A percentile compares a stretch with the other conserved stretches of the same genome.
Conservation (phyloP, 176 grass and related monocot genomes). For the Aegilops bicornis region DNA sequence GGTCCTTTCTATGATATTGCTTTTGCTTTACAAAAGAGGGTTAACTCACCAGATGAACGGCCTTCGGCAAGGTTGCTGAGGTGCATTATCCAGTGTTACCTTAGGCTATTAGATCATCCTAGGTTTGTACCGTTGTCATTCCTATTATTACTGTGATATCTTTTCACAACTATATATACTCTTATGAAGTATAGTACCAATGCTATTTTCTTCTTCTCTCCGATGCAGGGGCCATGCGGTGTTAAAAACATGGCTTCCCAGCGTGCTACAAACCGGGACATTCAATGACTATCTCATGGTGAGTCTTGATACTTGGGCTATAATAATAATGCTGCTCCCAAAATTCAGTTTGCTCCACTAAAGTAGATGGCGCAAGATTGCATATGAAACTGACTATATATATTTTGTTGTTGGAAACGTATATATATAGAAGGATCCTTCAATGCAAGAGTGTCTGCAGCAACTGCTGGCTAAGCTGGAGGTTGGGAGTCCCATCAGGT, state of each 20-base stretch:
- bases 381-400: background rate
- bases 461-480: conserved; percentile 53
- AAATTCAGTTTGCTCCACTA: background rate
- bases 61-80: conserved; percentile 74
- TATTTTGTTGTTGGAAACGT: conserved; percentile 21
- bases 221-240: conserved; percentile 51
- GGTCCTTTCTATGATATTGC: conserved; percentile 63
- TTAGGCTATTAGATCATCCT: conserved; percentile 67
- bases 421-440: conserved; percentile 63
- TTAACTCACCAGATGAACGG: conserved; percentile 46
- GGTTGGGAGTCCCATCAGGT: too few relatives aligned
- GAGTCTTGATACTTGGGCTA: conserved; percentile 6
- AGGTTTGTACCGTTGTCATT: conserved; percentile 40
- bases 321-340: background rate
- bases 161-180: background rate
- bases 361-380: background rate
- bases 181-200: background rate
- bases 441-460: conserved; percentile 41
- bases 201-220: background rate
- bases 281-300: conserved; percentile 57
- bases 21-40: conserved; percentile 53
- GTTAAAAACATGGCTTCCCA: conserved; percentile 45
- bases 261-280: conserved; percentile 58
- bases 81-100: conserved; percentile 73
- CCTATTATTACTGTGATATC: background rate